These are phyloP conservation scores for Salvia hispanica DNA, from an alignment of 257 asterid genomes.

Conservation along the genomic window DNA sequence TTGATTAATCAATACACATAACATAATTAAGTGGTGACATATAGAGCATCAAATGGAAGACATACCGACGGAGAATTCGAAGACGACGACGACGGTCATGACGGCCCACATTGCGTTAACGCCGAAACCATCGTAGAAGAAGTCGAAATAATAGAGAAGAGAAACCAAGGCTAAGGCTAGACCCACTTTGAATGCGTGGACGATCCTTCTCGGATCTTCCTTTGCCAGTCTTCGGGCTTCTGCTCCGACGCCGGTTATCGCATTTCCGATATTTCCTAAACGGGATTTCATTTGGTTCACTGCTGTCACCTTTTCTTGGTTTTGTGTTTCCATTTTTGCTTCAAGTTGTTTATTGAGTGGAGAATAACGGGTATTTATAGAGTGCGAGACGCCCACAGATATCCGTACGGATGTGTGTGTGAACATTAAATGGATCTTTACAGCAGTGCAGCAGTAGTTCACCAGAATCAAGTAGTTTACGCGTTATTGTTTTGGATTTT, in stretches of 20 bases:
- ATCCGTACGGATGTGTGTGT: constrained; percentile 5
- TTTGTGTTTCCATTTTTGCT: constrained; percentile 34
- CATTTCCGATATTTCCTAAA: background rate
- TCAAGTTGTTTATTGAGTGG: no score
- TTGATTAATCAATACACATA: no score
- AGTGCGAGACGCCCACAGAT: background rate
- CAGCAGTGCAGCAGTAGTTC: constrained; percentile 11
- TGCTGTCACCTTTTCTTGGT: constrained; percentile 17
- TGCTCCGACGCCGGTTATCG: background rate
- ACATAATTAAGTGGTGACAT: no score
- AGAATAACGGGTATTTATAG: background rate
- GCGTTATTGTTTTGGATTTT: constrained; percentile 5
- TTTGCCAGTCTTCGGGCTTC: constrained; percentile 31
- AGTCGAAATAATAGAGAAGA: constrained; percentile 43
- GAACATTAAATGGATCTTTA: background rate
- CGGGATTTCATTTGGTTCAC: constrained; percentile 8
- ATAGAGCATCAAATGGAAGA: background rate
- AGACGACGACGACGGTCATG: constrained; percentile 50
- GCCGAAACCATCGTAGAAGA: constrained; percentile 41
- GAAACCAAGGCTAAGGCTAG: constrained; percentile 40
- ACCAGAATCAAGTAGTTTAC: background rate
- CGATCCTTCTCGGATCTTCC: constrained; percentile 40
- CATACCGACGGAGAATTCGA: constrained; percentile 50
- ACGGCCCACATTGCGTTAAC: constrained; percentile 56
- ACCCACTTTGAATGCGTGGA: constrained; percentile 45